Percentiles rank a stretch among this genome's conserved stretches.
Conservation (phyloP, 1,284 basidiomycete species). For the Marasmius oreades region DNA sequence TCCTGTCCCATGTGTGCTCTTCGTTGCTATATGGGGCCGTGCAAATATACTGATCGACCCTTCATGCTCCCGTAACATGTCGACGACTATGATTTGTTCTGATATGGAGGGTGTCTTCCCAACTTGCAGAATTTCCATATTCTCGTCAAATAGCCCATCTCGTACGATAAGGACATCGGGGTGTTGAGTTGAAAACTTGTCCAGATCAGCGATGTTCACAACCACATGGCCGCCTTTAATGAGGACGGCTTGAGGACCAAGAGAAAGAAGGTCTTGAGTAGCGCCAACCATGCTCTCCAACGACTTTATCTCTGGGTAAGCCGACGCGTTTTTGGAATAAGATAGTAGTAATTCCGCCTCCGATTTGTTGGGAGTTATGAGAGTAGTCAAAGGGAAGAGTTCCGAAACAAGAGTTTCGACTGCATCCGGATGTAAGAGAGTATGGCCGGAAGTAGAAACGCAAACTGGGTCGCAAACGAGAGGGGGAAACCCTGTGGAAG, state of each 20-base stretch:
- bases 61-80: slow-evolving; percentile 57
- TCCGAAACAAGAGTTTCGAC: slow-evolving; percentile 56
- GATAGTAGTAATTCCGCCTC: slow-evolving; percentile 76
- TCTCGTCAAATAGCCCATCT: slow-evolving; percentile 44
- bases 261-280: slow-evolving; percentile 46
- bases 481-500: slow-evolving; percentile 33
- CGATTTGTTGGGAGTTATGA: slow-evolving; percentile 87
- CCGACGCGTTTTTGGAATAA: slow-evolving; percentile 20
- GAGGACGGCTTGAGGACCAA: slow-evolving; percentile 62
- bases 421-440: slow-evolving; percentile 68
- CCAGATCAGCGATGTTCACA: slow-evolving; percentile 43
- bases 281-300: slow-evolving; percentile 66
- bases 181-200: slow-evolving; percentile 22
- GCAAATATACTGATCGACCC: slow-evolving; percentile 53
- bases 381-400: slow-evolving; percentile 68
- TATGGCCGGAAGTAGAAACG: slow-evolving; percentile 89
- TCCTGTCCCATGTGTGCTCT: slow-evolving; percentile 89
- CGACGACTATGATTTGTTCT: slow-evolving; percentile 59
- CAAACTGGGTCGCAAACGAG: slow-evolving; percentile 89
- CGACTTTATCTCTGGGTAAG: slow-evolving; percentile 34
- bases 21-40: slow-evolving; percentile 63
- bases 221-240: slow-evolving; percentile 87
- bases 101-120: slow-evolving; percentile 17
- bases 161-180: slow-evolving; percentile 35
- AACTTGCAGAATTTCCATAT: slow-evolving; percentile 58